phyloP scores from a whole-genome alignment of 169 alveolate genomes.

The Babesia ovis region DNA sequence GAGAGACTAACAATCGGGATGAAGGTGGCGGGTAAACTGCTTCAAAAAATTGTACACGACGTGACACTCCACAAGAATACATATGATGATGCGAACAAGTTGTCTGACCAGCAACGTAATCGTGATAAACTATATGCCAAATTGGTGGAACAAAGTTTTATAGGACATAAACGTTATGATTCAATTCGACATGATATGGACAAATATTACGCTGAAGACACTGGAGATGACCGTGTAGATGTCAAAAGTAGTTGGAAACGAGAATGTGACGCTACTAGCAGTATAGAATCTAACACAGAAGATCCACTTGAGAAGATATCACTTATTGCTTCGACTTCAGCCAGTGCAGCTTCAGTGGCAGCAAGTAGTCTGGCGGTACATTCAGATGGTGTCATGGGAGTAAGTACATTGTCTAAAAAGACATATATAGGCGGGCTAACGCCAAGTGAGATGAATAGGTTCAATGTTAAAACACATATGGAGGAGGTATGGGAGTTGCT shows the following conservation, averaged over 20 bases:
- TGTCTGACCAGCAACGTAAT: conserved; percentile 36
- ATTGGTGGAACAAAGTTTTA: conserved; percentile 32
- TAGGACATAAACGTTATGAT: background rate
- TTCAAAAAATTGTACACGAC: conserved; percentile 79
- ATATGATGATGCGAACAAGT: conserved; percentile 9
- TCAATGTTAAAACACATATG: conserved; percentile 7
- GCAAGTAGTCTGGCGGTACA: conserved; percentile 51
- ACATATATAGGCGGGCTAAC: conserved; percentile 55
- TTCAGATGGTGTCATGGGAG: background rate
- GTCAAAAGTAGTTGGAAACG: background rate
- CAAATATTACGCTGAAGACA: background rate
- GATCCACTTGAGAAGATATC: conserved; percentile 33
- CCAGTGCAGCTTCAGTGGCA: conserved; percentile 69
- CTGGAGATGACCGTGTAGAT: background rate
- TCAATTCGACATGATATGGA: background rate
- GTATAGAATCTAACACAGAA: background rate
- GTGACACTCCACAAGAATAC: conserved; percentile 67
- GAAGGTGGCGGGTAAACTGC: conserved; percentile 77
- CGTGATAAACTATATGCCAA: conserved; percentile 46
- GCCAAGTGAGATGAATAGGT: conserved; percentile 58
- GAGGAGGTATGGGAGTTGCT: conserved; percentile 43
- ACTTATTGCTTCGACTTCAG: conserved; percentile 49
- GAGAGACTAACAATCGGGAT: conserved; percentile 79
- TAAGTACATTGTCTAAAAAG: background rate
- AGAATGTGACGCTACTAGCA: background rate